phyloP scores from a whole-genome alignment of 2,329 filamentous ascomycete genomes.

The Thelonectria olida region DNA sequence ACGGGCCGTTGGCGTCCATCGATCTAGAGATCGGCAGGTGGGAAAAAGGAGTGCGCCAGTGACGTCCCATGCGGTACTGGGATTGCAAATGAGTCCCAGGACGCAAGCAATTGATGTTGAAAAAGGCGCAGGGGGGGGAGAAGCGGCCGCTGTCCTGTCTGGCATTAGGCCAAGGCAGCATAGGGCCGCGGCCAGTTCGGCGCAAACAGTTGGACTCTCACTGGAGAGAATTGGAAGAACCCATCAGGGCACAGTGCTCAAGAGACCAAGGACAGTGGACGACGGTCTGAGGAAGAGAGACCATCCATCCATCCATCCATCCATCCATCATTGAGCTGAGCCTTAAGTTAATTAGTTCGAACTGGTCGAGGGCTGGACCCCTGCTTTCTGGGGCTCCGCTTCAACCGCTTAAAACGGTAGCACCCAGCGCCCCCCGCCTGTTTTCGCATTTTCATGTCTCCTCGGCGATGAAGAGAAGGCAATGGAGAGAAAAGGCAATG shows the following conservation, averaged over 20 bases:
- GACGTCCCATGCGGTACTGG: conserved; percentile 36
- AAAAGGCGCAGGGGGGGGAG: conserved; percentile 21
- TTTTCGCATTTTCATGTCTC: neutral
- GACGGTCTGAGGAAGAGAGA: neutral
- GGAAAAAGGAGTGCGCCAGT: conserved; percentile 35
- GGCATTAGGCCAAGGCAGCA: conserved; percentile 21
- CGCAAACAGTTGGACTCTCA: neutral
- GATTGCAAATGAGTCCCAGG: conserved; percentile 23
- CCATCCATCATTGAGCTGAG: neutral
- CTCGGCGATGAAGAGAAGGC: neutral
- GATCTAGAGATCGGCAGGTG: conserved; percentile 39
- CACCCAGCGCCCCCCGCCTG: conserved; percentile 4
- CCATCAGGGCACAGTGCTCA: neutral
- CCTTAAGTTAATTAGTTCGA: neutral
- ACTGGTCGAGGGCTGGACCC: conserved; percentile 3
- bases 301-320: no score
- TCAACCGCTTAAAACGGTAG: neutral
- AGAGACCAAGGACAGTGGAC: neutral
- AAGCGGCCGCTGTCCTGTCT: neutral
- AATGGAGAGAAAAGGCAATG: neutral
- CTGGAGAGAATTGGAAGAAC: neutral
- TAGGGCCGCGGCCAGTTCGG: conserved; percentile 12
- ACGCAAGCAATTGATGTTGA: conserved; percentile 31
- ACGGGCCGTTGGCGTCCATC: conserved; percentile 39
- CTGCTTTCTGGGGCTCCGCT: conserved; percentile 3